These are phyloP conservation scores for Venturiaceae sp. DNA, from an alignment of 2,329 filamentous ascomycete species.

Conservation along the genomic window DNA sequence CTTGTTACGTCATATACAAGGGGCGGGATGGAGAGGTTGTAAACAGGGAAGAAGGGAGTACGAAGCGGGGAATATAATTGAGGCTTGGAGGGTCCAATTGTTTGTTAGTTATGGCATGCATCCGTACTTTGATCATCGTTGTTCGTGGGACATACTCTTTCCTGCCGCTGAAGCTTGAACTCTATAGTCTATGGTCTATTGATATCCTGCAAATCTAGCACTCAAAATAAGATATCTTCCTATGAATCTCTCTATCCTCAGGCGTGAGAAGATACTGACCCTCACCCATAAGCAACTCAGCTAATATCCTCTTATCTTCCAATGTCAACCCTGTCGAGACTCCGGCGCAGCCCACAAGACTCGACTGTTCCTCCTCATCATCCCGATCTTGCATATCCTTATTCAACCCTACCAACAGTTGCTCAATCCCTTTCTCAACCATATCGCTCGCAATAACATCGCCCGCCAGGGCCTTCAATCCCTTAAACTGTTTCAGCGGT, in stretches of 20 bases:
- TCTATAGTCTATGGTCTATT: neutral
- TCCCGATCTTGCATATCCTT: neutral
- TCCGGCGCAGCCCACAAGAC: neutral
- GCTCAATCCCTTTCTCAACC: neutral
- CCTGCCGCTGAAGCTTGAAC: neutral
- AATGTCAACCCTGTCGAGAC: neutral
- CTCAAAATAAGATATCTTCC: neutral
- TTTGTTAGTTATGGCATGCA: neutral
- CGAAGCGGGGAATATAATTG: neutral
- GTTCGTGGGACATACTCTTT: neutral
- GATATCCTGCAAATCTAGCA: neutral
- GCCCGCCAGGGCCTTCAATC: neutral
- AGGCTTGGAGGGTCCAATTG: neutral
- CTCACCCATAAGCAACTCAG: neutral
- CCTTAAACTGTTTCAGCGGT: neutral
- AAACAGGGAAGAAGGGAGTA: neutral
- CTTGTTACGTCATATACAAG: neutral
- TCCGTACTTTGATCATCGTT: neutral
- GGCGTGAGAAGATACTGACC: neutral
- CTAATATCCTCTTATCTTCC: neutral
- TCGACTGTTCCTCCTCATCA: neutral
- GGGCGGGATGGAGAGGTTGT: neutral
- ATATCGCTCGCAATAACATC: neutral
- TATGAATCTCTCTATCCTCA: neutral
- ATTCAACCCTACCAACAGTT: neutral